phyloP scores from a whole-genome alignment of 257 asterid genomes.

The Leptodermis oblonga region DNA sequence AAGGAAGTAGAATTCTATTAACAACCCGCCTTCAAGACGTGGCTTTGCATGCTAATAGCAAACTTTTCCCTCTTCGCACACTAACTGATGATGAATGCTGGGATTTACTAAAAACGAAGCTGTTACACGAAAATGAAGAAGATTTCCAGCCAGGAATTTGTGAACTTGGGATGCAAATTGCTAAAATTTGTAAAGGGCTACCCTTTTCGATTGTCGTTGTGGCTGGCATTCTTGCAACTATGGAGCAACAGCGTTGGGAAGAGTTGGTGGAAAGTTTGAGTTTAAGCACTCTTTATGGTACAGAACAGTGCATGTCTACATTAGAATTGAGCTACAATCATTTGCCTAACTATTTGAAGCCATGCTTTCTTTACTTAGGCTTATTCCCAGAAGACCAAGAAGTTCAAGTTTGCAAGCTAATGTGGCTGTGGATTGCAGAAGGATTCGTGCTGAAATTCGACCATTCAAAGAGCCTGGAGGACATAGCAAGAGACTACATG shows the following conservation, averaged over 20 bases:
- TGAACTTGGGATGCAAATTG: conserved; percentile 6
- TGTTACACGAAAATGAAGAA: conserved; percentile 13
- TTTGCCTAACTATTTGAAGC: conserved; percentile 20
- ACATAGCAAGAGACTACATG: conserved; percentile 24
- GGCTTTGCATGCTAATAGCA: background rate
- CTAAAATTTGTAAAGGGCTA: conserved; percentile 15
- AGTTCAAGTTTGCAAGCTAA: conserved; percentile 12
- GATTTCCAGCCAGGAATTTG: too few relatives aligned
- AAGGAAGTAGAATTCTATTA: conserved; percentile 9
- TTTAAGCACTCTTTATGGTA: background rate
- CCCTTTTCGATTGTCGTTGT: conserved; percentile 18
- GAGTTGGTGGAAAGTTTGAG: conserved; percentile 1
- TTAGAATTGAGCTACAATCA: conserved; percentile 21
- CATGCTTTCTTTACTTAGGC: conserved; percentile 26
- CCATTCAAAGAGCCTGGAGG: conserved; percentile 15
- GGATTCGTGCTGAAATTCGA: conserved; percentile 11
- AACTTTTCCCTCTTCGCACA: background rate
- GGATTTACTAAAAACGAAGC: conserved; percentile 8
- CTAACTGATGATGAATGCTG: conserved; percentile 10
- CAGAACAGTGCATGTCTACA: background rate
- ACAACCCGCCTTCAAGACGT: background rate
- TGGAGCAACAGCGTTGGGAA: conserved; percentile 3
- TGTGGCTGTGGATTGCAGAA: conserved; percentile 27
- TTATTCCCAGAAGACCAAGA: conserved; percentile 19
- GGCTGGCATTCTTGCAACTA: conserved; percentile 18